Percentiles rank a stretch among this genome's conserved stretches.
Evolutionary conservation across 2,329 filamentous ascomycete genomes (phyloP).

Genomic region (Penicillium janthinellum): DNA sequence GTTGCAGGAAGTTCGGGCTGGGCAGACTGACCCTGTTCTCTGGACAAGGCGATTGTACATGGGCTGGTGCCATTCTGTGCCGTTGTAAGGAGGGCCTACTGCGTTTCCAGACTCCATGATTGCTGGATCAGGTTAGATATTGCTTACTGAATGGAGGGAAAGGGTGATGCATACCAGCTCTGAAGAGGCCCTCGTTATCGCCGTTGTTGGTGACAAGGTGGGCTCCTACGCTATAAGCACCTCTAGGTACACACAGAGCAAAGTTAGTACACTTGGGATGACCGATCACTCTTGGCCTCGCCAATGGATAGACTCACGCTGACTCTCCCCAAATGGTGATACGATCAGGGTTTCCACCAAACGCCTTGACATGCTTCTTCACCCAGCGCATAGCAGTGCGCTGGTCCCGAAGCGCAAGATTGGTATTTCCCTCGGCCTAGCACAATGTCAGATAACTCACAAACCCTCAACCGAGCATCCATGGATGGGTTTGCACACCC

Average conservation of each 20-base stretch:
- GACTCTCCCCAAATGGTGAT: constrained; percentile 44
- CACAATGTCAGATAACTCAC: not conserved
- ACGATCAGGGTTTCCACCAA: constrained; percentile 35
- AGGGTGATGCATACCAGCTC: constrained; percentile 26
- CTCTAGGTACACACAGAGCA: constrained; percentile 15
- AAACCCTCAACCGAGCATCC: not conserved
- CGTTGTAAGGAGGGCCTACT: constrained; percentile 35
- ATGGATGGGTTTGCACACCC: constrained; percentile 15
- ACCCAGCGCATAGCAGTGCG: constrained; percentile 41
- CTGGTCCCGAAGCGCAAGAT: constrained; percentile 37
- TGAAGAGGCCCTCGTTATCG: constrained; percentile 34
- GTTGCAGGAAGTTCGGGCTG: not conserved
- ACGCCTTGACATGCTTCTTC: constrained; percentile 37
- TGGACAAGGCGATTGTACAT: constrained; percentile 36
- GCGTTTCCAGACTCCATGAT: constrained; percentile 38
- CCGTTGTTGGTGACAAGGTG: constrained; percentile 34
- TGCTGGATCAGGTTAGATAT: constrained; percentile 15
- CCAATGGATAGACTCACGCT: constrained; percentile 24
- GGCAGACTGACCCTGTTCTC: constrained; percentile 22
- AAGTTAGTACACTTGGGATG: not conserved
- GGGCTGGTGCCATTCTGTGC: constrained; percentile 37
- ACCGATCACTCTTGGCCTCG: too few species aligned
- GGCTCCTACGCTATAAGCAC: constrained; percentile 36
- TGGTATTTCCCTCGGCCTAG: constrained; percentile 33
- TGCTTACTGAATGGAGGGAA: not conserved